Evolutionary conservation across 225 moss, liverwort and hornwort species (phyloP), one percentile per base, ranked within the genome.

Genomic region (Straminergon stramineum): DNA sequence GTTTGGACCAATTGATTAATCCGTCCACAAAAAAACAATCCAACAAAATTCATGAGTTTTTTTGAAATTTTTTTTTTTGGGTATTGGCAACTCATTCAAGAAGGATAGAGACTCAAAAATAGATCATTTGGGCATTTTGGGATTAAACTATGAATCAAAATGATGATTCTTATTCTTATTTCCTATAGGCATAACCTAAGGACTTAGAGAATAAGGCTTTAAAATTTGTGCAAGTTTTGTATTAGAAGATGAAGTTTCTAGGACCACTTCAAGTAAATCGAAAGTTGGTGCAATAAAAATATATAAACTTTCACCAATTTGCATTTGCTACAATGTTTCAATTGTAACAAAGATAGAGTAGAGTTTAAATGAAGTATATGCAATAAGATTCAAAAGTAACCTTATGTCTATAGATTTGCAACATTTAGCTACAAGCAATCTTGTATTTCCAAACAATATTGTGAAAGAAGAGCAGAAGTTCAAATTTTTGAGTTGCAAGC

Each of bases 1-100:
- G 19, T 80, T 6, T 7, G 39, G 26, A 79, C 13, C 20, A 62
- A 31, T 61, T 30, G 14, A 21, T 61, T 41, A 14, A 60, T 55
- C 1, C 0, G 1, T 3, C 0, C 37, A 1, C 5, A 41, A 1
- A 28, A 60, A 24, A 80, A 60, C 2, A 60, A 28, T 0, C 0
- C 1, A 0, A 27, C 27, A 8, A 39, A 58, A 27, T 80, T 58
- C 3, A 27, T 77, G 3, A 22, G 51, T 13, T 53, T 13, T 31
- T 52, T 20, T 4, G 0, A 20, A 8, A 34, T 13, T 4, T 0
- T 2, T 3, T 34, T 22, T 32, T 32, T 8, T 1, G 11, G 22
- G 5, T 55, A 22, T 79, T 57, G 16, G 7, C 26, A 79, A n/a
- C 10, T 79, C 2, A 4, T 79, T 26, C 26, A 56, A 56, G 1